Percentiles rank a stretch among this genome's conserved stretches.
phyloP scores from a whole-genome alignment of 495 filamentous ascomycete species.

The Apiosordaria backusii region DNA sequence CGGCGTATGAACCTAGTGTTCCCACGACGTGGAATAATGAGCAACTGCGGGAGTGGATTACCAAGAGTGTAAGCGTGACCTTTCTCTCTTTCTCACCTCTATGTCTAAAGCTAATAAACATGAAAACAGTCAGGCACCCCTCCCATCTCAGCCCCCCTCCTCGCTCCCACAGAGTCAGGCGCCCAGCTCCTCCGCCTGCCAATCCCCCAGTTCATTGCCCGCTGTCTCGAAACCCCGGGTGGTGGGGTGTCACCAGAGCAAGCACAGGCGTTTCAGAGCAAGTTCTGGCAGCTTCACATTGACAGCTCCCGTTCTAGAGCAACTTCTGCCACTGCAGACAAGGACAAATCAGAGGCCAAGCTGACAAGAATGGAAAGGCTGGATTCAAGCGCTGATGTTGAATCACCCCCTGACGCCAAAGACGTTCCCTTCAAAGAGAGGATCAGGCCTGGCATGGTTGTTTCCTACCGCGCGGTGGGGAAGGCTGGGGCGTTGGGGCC shows the following conservation, averaged over 20 bases:
- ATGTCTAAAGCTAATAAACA: background rate
- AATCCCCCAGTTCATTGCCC: slow-evolving; percentile 19
- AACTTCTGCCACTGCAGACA: background rate
- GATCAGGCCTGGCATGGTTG: slow-evolving; percentile 36
- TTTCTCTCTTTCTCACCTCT: background rate
- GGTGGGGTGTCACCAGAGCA: slow-evolving; percentile 21
- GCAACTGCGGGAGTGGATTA: slow-evolving; percentile 23
- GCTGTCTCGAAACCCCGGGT: slow-evolving; percentile 24
- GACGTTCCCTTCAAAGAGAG: slow-evolving; percentile 30
- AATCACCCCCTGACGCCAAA: background rate
- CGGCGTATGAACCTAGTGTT: slow-evolving; percentile 12
- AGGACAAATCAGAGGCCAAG: background rate
- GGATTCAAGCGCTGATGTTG: slow-evolving; percentile 19
- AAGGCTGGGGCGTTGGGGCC: background rate
- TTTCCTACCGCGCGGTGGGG: slow-evolving; percentile 6
- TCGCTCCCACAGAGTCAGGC: slow-evolving; percentile 25
- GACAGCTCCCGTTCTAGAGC: slow-evolving; percentile 13
- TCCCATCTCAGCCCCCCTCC: slow-evolving; percentile 12
- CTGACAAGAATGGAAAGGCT: slow-evolving; percentile 9
- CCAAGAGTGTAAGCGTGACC: slow-evolving; percentile 13
- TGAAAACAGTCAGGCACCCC: slow-evolving; percentile 22
- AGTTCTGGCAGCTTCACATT: slow-evolving; percentile 34
- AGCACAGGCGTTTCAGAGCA: slow-evolving; percentile 32
- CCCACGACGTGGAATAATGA: slow-evolving; percentile 26
- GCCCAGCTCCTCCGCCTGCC: slow-evolving; percentile 27